Percentiles rank a stretch among this genome's conserved stretches.
These are phyloP conservation scores for Ogataea hybrid DNA, from an alignment of 1,139 yeast species.

Conservation along the genomic window DNA sequence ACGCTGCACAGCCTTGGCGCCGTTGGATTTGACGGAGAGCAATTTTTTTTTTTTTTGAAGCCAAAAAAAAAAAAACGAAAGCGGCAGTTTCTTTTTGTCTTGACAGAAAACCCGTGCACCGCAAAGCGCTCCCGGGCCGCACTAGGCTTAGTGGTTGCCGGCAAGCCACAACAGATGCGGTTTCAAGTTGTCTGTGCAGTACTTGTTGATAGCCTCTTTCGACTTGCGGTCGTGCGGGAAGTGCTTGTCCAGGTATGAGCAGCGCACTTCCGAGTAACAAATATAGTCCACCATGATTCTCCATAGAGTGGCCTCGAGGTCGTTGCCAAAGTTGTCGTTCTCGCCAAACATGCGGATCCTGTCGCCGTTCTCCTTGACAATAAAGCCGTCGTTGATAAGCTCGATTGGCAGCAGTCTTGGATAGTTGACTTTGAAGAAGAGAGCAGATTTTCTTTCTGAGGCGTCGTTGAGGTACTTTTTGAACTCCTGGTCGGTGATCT, in stretches of 20 bases:
- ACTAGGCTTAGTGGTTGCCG: conserved; percentile 15
- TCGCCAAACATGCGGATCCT: conserved; percentile 28
- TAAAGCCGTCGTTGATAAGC: conserved; percentile 22
- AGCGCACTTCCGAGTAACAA: conserved; percentile 25
- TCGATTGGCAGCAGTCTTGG: conserved; percentile 31
- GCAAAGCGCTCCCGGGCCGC: neutral
- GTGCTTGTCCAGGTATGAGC: conserved; percentile 25
- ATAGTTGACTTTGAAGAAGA: conserved; percentile 28
- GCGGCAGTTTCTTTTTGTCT: neutral
- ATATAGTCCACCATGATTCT: conserved; percentile 31
- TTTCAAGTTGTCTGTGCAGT: conserved; percentile 26
- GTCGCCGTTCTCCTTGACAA: conserved; percentile 31
- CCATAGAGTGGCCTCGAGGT: conserved; percentile 28
- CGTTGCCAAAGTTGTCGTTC: conserved; percentile 17
- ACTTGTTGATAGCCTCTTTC: conserved; percentile 11
- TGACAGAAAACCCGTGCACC: conserved; percentile 6
- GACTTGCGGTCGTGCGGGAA: conserved; percentile 19
- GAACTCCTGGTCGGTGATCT: conserved; percentile 19
- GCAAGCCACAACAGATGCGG: conserved; percentile 30
- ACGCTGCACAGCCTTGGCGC: conserved; percentile 9
- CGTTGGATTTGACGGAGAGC: neutral
- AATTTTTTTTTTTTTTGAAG: too few relatives aligned
- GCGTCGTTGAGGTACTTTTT: conserved; percentile 21
- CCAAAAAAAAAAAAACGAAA: neutral
- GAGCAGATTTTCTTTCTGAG: conserved; percentile 25